A percentile compares a stretch with the other conserved stretches of the same genome.
These are phyloP conservation scores for Saccharomyces hybrid DNA, from an alignment of 1,139 yeast species.

Conservation along the genomic window DNA sequence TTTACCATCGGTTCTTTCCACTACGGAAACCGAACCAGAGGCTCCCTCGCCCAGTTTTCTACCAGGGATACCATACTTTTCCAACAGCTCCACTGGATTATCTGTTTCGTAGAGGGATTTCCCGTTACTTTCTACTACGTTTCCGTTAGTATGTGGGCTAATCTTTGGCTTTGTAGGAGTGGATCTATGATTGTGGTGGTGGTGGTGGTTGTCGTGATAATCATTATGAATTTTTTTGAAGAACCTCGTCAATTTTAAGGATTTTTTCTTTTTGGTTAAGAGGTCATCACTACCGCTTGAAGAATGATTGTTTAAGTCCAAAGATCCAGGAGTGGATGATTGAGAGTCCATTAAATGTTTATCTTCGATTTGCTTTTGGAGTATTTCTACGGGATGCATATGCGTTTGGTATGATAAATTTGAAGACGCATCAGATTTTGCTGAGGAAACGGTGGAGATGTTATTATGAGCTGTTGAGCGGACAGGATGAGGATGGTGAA, in stretches of 20 bases:
- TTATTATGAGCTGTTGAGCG: not conserved
- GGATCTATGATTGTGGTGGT: not conserved
- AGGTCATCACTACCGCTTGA: conserved; percentile 2
- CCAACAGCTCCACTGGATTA: conserved; percentile 32
- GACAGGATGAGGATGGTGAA: not conserved
- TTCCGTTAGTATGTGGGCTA: not conserved
- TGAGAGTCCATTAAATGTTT: conserved; percentile 9
- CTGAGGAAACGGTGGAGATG: not conserved
- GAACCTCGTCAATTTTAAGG: conserved; percentile 31
- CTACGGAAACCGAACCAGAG: conserved; percentile 63
- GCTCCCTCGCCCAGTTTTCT: conserved; percentile 65
- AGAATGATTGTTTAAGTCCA: not conserved
- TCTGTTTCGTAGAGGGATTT: conserved; percentile 34
- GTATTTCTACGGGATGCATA: conserved; percentile 24
- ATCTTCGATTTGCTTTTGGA: conserved; percentile 22
- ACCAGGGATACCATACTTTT: conserved; percentile 56
- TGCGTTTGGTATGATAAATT: conserved; percentile 16
- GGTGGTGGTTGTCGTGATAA: conserved; percentile 2
- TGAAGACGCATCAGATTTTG: not conserved
- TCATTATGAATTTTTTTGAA: conserved; percentile 28
- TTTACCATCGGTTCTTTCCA: conserved; percentile 42
- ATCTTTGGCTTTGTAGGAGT: not conserved
- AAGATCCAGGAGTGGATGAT: conserved; percentile 3
- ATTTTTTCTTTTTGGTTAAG: conserved; percentile 19
- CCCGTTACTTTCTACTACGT: conserved; percentile 2